Conservation (phyloP, 768 basidiomycete genomes). For the Psilocybe sp. region DNA sequence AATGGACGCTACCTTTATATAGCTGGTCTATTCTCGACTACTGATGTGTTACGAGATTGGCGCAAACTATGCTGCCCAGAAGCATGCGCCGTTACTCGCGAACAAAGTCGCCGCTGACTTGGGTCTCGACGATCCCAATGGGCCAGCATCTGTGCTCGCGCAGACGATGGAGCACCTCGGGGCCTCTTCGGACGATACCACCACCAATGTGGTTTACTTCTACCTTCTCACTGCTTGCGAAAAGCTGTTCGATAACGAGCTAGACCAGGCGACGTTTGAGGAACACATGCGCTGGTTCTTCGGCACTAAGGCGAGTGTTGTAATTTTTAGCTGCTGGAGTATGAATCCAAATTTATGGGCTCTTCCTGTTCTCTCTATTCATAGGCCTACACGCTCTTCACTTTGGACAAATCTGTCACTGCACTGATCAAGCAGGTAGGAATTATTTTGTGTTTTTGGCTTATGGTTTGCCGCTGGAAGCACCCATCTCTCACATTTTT, state of each 20-base stretch:
- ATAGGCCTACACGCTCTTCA: conserved; percentile 90
- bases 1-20: conserved; percentile 8
- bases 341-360: conserved; percentile 10
- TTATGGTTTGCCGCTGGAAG: background rate
- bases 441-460: background rate
- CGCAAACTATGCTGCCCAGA: conserved; percentile 61
- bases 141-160: conserved; percentile 62
- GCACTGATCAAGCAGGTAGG: conserved; percentile 89
- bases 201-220: conserved; percentile 74
- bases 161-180: conserved; percentile 66
- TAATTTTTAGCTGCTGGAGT: conserved; percentile 8
- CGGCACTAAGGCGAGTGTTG: conserved; percentile 66
- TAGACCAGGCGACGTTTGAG: conserved; percentile 90
- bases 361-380: conserved; percentile 14
- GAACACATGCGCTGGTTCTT: conserved; percentile 96
- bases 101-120: conserved; percentile 84
- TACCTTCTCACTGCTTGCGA: conserved; percentile 90
- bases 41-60: conserved; percentile 83
- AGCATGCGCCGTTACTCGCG: conserved; percentile 61
- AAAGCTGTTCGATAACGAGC: conserved; percentile 88
- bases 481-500: background rate
- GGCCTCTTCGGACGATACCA: conserved; percentile 38
- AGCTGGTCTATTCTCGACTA: conserved; percentile 90
- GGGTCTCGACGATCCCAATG: conserved; percentile 83
- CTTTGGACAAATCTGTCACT: conserved; percentile 88